A percentile compares a stretch with the other conserved stretches of the same genome.
Evolutionary conservation across 2,329 filamentous ascomycete species (phyloP).

Genomic region (Proliferodiscus dingleyae): DNA sequence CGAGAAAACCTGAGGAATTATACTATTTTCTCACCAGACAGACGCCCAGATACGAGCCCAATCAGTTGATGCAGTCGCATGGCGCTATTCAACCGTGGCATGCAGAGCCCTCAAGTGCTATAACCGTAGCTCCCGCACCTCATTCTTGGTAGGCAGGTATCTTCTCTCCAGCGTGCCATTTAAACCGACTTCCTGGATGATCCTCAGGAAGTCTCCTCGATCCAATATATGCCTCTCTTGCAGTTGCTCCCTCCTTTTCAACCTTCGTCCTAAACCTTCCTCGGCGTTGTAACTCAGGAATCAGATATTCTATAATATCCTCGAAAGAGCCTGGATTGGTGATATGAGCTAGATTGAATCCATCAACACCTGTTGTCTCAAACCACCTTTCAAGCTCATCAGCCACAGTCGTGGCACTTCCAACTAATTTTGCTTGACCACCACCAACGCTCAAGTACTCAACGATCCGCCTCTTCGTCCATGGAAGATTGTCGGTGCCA

Average conservation of each 20-base stretch:
- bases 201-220: slow-evolving; percentile 10
- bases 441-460: slow-evolving; percentile 10
- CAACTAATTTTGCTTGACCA: slow-evolving; percentile 2
- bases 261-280: slow-evolving; percentile 52
- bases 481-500: slow-evolving; percentile 49
- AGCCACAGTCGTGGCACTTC: slow-evolving; percentile 9
- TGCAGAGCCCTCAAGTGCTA: too few relatives aligned
- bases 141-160: too few relatives aligned
- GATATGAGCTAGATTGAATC: slow-evolving; percentile 37
- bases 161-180: slow-evolving; percentile 4
- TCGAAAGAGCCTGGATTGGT: slow-evolving; percentile 59
- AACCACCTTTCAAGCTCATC: slow-evolving; percentile 14
- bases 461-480: slow-evolving; percentile 59
- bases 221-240: slow-evolving; percentile 14
- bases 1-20: too few relatives aligned
- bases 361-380: slow-evolving; percentile 10
- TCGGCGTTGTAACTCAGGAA: slow-evolving; percentile 56
- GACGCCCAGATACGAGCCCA: too few relatives aligned
- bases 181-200: slow-evolving; percentile 18
- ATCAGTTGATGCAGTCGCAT: too few relatives aligned
- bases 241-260: slow-evolving; percentile 18
- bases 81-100: too few relatives aligned
- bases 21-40: too few relatives aligned
- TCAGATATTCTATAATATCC: slow-evolving; percentile 58
- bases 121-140: too few relatives aligned